Evolutionary conservation across 768 basidiomycete species (phyloP).

Genomic region (Mycena polygramma): DNA sequence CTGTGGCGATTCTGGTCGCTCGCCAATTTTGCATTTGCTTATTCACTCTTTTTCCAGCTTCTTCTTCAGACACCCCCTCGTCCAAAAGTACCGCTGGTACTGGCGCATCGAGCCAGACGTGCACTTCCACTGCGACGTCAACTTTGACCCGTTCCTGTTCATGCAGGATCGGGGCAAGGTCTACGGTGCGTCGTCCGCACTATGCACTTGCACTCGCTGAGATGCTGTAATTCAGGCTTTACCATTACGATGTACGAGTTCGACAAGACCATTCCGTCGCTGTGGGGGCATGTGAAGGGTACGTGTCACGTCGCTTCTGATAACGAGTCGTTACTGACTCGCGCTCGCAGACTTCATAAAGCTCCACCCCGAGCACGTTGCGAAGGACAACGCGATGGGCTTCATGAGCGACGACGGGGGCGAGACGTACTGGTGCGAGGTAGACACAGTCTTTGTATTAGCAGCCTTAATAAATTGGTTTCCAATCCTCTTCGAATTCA

Average conservation of each 20-base stretch:
- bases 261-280: slow-evolving; percentile 77
- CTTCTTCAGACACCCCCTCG: slow-evolving; percentile 79
- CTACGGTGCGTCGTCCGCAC: slow-evolving; percentile 70
- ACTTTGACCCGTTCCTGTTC: slow-evolving; percentile 75
- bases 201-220: no score
- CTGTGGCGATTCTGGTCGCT: no score
- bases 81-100: slow-evolving; percentile 80
- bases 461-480: no score
- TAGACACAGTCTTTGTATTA: no score
- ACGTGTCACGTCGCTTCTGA: slow-evolving; percentile 49
- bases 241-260: slow-evolving; percentile 84
- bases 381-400: slow-evolving; percentile 69
- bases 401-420: slow-evolving; percentile 67
- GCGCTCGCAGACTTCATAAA: slow-evolving; percentile 63
- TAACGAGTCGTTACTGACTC: not conserved
- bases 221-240: slow-evolving; percentile 68
- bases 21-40: no score
- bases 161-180: slow-evolving; percentile 80
- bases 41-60: no score
- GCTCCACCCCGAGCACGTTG: slow-evolving; percentile 66
- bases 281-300: slow-evolving; percentile 82
- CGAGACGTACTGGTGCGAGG: no score
- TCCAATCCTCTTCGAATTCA: no score
- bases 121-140: slow-evolving; percentile 80
- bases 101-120: slow-evolving; percentile 87